Evolutionary conservation across 2,329 filamentous ascomycete genomes (phyloP).

Genomic region (Alternaria atra): DNA sequence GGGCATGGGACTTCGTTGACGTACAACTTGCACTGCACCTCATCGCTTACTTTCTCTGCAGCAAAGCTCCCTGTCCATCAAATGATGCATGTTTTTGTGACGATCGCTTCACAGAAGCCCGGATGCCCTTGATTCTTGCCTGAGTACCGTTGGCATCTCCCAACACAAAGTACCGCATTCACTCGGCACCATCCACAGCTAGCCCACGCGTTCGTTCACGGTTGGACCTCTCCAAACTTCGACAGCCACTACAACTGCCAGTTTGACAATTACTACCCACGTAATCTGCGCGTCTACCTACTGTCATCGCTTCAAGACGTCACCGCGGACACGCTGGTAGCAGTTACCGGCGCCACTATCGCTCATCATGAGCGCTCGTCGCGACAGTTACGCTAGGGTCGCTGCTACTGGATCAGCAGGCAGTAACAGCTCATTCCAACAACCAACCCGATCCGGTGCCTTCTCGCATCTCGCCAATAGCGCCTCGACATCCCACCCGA

Average conservation of each 20-base stretch:
- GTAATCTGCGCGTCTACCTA: constrained; percentile 1
- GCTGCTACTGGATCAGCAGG: constrained; percentile 60
- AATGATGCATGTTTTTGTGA: constrained; percentile 44
- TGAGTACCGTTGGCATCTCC: constrained; percentile 19
- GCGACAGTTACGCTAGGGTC: constrained; percentile 65
- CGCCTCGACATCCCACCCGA: constrained; percentile 39
- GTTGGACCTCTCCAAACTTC: constrained; percentile 12
- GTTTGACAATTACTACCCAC: constrained; percentile 35
- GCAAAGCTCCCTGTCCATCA: constrained; percentile 10
- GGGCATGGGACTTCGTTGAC: constrained; percentile 7
- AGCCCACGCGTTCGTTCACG: constrained; percentile 18
- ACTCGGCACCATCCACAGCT: constrained; percentile 20
- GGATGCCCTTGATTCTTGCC: constrained; percentile 42
- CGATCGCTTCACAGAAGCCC: constrained; percentile 26
- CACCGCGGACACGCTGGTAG: constrained; percentile 55
- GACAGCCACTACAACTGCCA: neutral
- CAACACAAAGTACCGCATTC: constrained; percentile 24
- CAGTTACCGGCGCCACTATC: constrained; percentile 10
- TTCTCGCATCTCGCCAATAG: constrained; percentile 67
- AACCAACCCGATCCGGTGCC: constrained; percentile 51
- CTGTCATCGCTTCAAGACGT: constrained; percentile 10
- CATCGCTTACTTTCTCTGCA: constrained; percentile 12
- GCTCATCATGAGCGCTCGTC: constrained; percentile 23
- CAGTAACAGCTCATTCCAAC: constrained; percentile 44
- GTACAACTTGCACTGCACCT: constrained; percentile 15